phyloP scores from a whole-genome alignment of 768 basidiomycete species.

The Termitomyces heimii region DNA sequence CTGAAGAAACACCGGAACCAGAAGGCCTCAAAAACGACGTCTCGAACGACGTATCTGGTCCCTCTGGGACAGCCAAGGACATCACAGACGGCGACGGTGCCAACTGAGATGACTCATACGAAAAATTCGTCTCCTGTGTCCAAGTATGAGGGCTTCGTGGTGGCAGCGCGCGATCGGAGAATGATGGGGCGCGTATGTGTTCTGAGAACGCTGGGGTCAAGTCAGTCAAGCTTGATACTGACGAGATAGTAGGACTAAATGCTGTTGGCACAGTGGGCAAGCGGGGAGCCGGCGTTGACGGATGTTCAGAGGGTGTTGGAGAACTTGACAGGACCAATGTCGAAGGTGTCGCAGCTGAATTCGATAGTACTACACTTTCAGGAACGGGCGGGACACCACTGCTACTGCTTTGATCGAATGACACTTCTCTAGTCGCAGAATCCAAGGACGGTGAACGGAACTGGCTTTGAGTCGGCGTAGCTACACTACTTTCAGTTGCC shows the following conservation, averaged over 20 bases:
- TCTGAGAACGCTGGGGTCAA: conserved; percentile 36
- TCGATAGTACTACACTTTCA: conserved; percentile 9
- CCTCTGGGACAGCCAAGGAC: conserved; percentile 52
- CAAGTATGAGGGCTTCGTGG: conserved; percentile 41
- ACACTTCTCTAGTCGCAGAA: conserved; percentile 8
- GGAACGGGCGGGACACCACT: conserved; percentile 6
- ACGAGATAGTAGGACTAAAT: conserved; percentile 17
- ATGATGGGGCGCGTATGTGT: conserved; percentile 18
- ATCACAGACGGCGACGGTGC: conserved; percentile 61
- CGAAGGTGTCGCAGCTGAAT: conserved; percentile 16
- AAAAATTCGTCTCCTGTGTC: conserved; percentile 58
- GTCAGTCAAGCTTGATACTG: conserved; percentile 31
- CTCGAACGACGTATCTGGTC: conserved; percentile 60
- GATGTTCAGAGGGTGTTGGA: conserved; percentile 15
- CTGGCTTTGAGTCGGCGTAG: conserved; percentile 31
- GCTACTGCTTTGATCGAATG: conserved; percentile 7
- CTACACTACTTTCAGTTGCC: conserved; percentile 18
- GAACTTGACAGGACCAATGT: conserved; percentile 16
- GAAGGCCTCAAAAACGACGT: conserved; percentile 70
- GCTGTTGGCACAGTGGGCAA: background rate
- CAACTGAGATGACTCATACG: conserved; percentile 76
- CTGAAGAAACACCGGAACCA: conserved; percentile 38
- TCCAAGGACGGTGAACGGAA: conserved; percentile 17
- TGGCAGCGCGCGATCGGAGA: conserved; percentile 25
- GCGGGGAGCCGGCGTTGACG: conserved; percentile 13